A percentile compares a stretch with the other conserved stretches of the same genome.
Evolutionary conservation across 179 eudicot species (phyloP).

Genomic region (Vitellaria paradoxa): DNA sequence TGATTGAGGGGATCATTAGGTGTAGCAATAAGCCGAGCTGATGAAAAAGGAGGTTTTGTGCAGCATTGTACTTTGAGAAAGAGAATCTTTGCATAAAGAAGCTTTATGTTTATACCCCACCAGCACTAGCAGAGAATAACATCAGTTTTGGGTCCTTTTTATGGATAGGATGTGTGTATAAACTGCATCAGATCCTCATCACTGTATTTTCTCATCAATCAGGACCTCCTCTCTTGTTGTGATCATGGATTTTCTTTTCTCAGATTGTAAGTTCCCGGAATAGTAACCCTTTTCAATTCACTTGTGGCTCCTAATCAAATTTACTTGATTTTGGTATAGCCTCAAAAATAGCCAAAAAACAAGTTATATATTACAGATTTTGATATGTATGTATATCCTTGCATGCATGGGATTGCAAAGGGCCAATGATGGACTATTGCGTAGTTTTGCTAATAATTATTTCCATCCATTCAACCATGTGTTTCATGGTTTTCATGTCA

Average conservation of each 20-base stretch:
- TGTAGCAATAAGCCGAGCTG: conserved; percentile 18
- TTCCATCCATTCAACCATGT: not conserved
- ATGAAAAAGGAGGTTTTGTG: conserved; percentile 38
- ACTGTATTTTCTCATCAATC: conserved; percentile 12
- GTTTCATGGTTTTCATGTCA: not conserved
- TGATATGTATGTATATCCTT: not conserved
- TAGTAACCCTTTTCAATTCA: not conserved
- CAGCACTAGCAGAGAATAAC: conserved; percentile 51
- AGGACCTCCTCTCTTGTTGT: not conserved
- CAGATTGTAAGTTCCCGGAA: not conserved
- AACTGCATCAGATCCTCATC: conserved; percentile 25
- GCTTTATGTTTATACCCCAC: conserved; percentile 70
- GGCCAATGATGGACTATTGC: not conserved
- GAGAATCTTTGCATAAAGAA: conserved; percentile 49
- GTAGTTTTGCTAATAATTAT: not conserved
- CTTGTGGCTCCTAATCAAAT: not conserved
- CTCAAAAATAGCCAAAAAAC: too few species aligned
- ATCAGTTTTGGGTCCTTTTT: conserved; percentile 29
- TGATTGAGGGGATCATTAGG: conserved; percentile 49
- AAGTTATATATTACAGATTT: not conserved
- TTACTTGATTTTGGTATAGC: not conserved
- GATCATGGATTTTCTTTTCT: not conserved
- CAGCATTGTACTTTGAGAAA: conserved; percentile 27
- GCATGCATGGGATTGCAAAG: conserved; percentile 8
- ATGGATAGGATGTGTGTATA: conserved; percentile 29